phyloP scores from a whole-genome alignment of 495 filamentous ascomycete species.

The Glarea lozoyensis region DNA sequence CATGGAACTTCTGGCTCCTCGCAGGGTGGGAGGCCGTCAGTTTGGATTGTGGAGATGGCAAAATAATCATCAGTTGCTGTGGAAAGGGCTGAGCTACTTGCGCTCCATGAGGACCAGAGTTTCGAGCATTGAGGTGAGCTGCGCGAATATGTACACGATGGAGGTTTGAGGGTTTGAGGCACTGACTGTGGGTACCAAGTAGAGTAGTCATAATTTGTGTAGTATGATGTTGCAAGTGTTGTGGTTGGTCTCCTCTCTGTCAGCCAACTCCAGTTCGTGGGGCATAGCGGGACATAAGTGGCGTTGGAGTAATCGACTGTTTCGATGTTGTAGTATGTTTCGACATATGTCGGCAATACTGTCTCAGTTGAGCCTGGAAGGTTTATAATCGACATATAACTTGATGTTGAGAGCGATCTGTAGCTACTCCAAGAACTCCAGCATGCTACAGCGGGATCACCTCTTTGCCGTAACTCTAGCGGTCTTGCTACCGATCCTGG shows the following conservation, averaged over 20 bases:
- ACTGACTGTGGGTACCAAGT: neutral
- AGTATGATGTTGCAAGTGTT: neutral
- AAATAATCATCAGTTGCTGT: neutral
- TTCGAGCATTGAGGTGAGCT: neutral
- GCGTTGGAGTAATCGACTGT: neutral
- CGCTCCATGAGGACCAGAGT: neutral
- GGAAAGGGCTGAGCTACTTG: neutral
- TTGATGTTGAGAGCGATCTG: neutral
- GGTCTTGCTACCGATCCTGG: too few species aligned
- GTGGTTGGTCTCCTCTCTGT: neutral
- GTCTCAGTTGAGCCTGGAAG: neutral
- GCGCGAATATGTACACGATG: neutral
- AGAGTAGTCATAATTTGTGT: neutral
- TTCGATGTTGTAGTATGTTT: neutral
- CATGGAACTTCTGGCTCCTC: neutral
- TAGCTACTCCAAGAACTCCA: conserved; percentile 31
- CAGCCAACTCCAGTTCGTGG: neutral
- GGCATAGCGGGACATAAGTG: neutral
- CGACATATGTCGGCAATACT: neutral
- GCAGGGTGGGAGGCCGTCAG: neutral
- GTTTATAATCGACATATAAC: neutral
- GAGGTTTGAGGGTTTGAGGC: neutral
- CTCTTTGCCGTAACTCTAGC: too few species aligned
- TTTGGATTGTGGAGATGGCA: neutral
- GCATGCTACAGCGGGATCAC: too few species aligned